A percentile compares a stretch with the other conserved stretches of the same genome.
These are phyloP conservation scores for Parasitella parasitica DNA, from an alignment of 371 early-diverging fungal genomes.

Conservation along the genomic window DNA sequence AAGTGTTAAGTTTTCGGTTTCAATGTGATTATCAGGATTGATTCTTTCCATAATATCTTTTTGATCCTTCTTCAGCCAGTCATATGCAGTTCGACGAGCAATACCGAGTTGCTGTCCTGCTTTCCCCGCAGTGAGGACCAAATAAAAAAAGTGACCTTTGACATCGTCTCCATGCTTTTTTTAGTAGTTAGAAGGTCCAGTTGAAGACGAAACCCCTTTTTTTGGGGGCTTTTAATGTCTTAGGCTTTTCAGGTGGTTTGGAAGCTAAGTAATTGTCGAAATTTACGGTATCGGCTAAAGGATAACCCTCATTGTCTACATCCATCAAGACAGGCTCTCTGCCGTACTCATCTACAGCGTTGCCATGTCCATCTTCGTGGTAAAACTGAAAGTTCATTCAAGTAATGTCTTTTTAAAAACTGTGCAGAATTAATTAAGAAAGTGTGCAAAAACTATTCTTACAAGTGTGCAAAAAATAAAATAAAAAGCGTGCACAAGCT, in stretches of 20 bases:
- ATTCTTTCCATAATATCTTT: too few relatives aligned
- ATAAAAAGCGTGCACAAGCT: neutral
- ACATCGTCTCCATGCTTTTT: conserved; percentile 4
- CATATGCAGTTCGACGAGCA: conserved; percentile 9
- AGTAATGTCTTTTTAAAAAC: neutral
- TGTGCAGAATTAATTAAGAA: neutral
- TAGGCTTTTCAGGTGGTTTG: conserved; percentile 3
- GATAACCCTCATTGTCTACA: neutral
- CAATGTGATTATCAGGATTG: too few relatives aligned
- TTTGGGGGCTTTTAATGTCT: neutral
- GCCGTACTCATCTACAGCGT: conserved; percentile 3
- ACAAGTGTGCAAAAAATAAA: neutral
- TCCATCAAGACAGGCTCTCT: conserved; percentile 7
- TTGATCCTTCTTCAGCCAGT: conserved; percentile 11
- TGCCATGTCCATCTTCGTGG: conserved; percentile 1
- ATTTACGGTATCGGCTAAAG: neutral
- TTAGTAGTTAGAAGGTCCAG: neutral
- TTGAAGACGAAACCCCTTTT: neutral
- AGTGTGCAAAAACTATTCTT: too few relatives aligned
- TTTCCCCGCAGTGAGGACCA: neutral
- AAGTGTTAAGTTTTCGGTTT: too few relatives aligned
- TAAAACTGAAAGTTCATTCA: neutral
- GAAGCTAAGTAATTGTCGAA: neutral
- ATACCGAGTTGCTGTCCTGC: conserved; percentile 19
- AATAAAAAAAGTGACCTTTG: neutral